A percentile compares a stretch with the other conserved stretches of the same genome.
phyloP scores from a whole-genome alignment of 2,329 filamentous ascomycete genomes.

The Ceratocystis harringtonii region DNA sequence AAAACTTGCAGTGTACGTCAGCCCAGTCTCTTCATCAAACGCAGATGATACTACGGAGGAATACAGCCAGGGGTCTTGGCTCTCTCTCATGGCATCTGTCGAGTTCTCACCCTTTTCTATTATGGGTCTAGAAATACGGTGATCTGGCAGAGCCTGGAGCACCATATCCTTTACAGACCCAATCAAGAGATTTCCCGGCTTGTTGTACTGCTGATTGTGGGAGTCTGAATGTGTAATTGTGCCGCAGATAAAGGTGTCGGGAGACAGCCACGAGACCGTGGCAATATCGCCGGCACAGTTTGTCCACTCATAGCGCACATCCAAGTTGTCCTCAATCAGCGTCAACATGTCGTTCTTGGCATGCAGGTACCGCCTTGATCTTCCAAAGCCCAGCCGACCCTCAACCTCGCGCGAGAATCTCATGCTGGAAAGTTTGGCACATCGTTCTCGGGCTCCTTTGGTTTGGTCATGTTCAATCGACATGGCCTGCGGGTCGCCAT shows the following conservation, averaged over 20 bases:
- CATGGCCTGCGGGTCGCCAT: neutral
- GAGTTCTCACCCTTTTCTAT: slow-evolving; percentile 41
- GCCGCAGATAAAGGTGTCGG: slow-evolving; percentile 43
- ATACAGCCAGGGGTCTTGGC: slow-evolving; percentile 48
- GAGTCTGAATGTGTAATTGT: slow-evolving; percentile 47
- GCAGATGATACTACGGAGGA: slow-evolving; percentile 48
- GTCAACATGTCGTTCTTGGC: slow-evolving; percentile 32
- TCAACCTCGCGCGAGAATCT: slow-evolving; percentile 36
- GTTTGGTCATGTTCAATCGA: slow-evolving; percentile 21
- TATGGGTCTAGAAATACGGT: slow-evolving; percentile 40
- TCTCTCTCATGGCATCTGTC: slow-evolving; percentile 39
- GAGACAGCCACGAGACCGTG: slow-evolving; percentile 41
- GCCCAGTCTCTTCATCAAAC: slow-evolving; percentile 31
- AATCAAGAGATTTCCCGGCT: slow-evolving; percentile 44
- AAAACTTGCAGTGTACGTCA: slow-evolving; percentile 46
- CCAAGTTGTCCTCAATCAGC: slow-evolving; percentile 36
- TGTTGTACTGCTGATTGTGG: slow-evolving; percentile 53
- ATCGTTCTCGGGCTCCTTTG: slow-evolving; percentile 18
- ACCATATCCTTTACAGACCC: slow-evolving; percentile 33
- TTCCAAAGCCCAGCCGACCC: slow-evolving; percentile 31
- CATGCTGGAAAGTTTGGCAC: slow-evolving; percentile 27
- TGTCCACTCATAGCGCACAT: slow-evolving; percentile 39
- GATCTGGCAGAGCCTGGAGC: slow-evolving; percentile 39
- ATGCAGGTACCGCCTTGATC: slow-evolving; percentile 29
- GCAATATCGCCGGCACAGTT: slow-evolving; percentile 47